Base-by-base conservation (phyloP, 116 monocot species). In the Zostera marina region DNA sequence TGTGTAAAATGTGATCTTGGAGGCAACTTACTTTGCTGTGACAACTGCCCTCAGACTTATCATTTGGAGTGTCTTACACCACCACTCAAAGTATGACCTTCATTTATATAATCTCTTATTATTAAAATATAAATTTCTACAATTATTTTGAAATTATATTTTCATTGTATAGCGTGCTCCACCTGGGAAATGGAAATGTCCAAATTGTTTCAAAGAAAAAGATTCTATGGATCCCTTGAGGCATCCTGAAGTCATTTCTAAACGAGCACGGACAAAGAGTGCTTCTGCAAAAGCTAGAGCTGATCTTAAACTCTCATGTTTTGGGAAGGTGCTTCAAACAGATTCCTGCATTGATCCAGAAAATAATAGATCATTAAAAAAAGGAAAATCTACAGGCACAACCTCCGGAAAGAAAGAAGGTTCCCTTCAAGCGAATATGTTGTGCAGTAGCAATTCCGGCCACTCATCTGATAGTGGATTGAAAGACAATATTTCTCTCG, bases 11-110 rank as follows among this genome's bases (percentile, higher is more conserved):
- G 98, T 57, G 73, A 85, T 74, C 68, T 90, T 76, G 90, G 98
- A 64, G 98, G 98, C 54, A 83, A 83, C 76, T 75, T 98, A 74
- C 78, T 98, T 0, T 98, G 90, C 47, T 98, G 98, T 68, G 90
- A 98, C 71, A 83, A 61, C 53, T 98, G 98, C 72, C 90, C 98
- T 60, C 69, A 72, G 11, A 85, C 85, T 19, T 98, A 83, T 69
- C 98, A 98, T 72, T 72, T 90, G 55, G 76, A 79, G 24, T 98
- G 98, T 61, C 77, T 98, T 47, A 72, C 68, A 60, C 98, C 98
- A 73, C 90, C 98, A 0, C 86, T 90, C 13, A 83, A 98, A 86
- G 98, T 98, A 73, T 24, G 12, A 23, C 32, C 7, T 56, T 56
- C 32, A 7, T n/a, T 15, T 56, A 24, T 56, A 6, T 40, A 56